Conservation (phyloP, 148 eudicot genomes). For the Beta vulgaris region DNA sequence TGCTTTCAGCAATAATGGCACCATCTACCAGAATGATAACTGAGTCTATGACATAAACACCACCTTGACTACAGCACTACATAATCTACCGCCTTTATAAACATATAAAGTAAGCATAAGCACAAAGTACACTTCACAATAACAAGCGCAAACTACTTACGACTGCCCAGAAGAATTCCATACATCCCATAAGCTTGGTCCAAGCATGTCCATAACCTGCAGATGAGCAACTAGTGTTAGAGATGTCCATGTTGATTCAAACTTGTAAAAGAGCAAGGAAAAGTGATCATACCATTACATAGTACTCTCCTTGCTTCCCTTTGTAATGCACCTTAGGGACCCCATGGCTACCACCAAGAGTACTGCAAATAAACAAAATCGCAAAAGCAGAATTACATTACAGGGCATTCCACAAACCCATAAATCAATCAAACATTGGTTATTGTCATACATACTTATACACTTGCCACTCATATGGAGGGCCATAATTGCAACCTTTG, state of each 20-base stretch:
- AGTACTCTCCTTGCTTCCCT: constrained; percentile 91
- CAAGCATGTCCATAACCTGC: constrained; percentile 96
- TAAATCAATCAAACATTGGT: background rate
- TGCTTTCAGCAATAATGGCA: background rate
- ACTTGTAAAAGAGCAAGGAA: background rate
- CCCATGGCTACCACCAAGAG: constrained; percentile 88
- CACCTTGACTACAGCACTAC: background rate
- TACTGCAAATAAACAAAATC: constrained; percentile 44
- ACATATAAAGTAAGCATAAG: background rate
- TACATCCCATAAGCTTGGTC: constrained; percentile 96
- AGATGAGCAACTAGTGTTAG: constrained; percentile 17
- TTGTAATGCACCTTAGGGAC: constrained; percentile 84
- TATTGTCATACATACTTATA: constrained; percentile 55
- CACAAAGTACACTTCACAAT: constrained; percentile 7
- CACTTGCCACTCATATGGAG: constrained; percentile 96
- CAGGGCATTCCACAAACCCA: background rate
- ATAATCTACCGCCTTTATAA: background rate
- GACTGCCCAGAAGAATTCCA: constrained; percentile 90
- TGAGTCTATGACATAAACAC: constrained; percentile 1
- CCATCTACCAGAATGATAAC: background rate
- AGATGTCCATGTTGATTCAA: background rate
- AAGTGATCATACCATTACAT: constrained; percentile 59
- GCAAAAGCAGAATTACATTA: background rate
- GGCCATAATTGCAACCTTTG: constrained; percentile 92
- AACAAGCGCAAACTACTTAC: constrained; percentile 50